Conservation (phyloP, 1,139 yeast species). For the Pichia sp. region DNA sequence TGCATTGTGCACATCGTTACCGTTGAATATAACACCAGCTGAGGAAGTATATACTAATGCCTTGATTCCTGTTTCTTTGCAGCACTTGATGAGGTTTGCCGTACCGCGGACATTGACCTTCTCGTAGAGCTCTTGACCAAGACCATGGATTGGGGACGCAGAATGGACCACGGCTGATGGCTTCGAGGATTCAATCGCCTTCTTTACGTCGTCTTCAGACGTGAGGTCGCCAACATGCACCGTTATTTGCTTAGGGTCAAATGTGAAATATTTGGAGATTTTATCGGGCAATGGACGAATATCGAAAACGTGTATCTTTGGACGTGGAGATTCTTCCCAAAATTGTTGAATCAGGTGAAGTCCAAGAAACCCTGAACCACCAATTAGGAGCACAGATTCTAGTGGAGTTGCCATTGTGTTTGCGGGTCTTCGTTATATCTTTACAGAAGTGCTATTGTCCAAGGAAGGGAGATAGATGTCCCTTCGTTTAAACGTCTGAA, state of each 20-base stretch:
- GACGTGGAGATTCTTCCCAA: conserved; percentile 59
- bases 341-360: conserved; percentile 86
- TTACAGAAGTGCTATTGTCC: no score
- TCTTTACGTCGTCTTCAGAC: conserved; percentile 58
- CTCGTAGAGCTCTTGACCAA: conserved; percentile 71
- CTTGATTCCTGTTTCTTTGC: conserved; percentile 48
- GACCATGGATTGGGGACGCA: conserved; percentile 94
- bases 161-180: conserved; percentile 89
- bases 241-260: conserved; percentile 51
- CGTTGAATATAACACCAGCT: conserved; percentile 95
- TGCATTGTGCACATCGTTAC: conserved; percentile 84
- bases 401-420: conserved; percentile 22
- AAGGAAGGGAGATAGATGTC: no score
- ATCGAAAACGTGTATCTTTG: conserved; percentile 81
- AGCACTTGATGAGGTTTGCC: conserved; percentile 61
- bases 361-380: conserved; percentile 95
- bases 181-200: conserved; percentile 54
- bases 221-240: conserved; percentile 86
- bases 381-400: conserved; percentile 73
- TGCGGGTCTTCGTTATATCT: background rate
- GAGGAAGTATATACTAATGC: conserved; percentile 93
- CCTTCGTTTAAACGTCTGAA: no score
- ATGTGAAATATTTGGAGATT: conserved; percentile 69
- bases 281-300: conserved; percentile 78
- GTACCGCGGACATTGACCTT: conserved; percentile 94